Evolutionary conservation across 345 rosid species (phyloP).

Genomic region (Gossypium mustelinum): DNA sequence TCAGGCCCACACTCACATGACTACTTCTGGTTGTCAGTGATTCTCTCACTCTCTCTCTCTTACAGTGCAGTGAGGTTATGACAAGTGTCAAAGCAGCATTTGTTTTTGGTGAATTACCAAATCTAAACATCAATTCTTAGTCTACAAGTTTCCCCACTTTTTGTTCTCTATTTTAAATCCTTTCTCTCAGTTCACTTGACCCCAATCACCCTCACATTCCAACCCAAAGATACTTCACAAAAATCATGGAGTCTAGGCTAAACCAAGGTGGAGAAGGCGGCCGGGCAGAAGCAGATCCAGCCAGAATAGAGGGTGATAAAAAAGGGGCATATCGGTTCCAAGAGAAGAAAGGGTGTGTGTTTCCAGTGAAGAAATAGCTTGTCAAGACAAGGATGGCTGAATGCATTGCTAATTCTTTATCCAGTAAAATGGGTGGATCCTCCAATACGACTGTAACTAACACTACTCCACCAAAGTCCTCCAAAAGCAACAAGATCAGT

Average conservation of each 20-base stretch:
- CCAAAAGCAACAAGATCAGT: not conserved
- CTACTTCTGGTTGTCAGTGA: too few relatives aligned
- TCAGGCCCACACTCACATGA: too few relatives aligned
- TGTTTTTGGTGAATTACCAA: not conserved
- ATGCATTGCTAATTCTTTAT: not conserved
- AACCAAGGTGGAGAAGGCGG: not conserved
- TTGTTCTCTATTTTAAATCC: not conserved
- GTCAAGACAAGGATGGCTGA: conserved; percentile 7
- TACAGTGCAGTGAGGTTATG: not conserved
- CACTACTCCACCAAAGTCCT: not conserved
- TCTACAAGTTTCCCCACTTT: not conserved
- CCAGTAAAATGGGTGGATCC: not conserved
- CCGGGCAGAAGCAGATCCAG: not conserved
- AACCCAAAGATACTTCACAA: not conserved
- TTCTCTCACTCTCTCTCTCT: not conserved
- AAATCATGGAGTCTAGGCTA: not conserved
- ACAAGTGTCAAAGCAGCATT: not conserved
- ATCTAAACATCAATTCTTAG: not conserved
- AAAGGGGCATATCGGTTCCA: not conserved
- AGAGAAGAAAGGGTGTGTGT: conserved; percentile 4
- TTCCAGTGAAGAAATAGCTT: not conserved
- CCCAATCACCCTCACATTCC: not conserved
- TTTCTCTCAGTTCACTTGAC: not conserved
- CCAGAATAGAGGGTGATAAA: not conserved
- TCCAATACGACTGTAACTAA: not conserved